phyloP scores from a whole-genome alignment of 2,329 filamentous ascomycete genomes.

The Leptographium flavum region DNA sequence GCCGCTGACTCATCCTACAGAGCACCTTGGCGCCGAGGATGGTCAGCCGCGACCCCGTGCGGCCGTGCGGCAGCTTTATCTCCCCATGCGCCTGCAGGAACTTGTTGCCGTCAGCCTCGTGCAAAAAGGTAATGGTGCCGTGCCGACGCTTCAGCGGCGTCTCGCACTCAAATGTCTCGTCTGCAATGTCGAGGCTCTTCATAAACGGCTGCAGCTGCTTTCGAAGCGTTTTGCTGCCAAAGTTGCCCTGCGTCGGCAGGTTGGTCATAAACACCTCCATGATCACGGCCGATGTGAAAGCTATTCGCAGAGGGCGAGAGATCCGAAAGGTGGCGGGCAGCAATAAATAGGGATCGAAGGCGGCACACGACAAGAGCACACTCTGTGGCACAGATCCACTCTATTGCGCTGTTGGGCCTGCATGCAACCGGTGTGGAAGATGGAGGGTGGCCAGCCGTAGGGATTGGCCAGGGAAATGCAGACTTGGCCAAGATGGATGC shows the following conservation, averaged over 20 bases:
- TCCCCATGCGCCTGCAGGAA: constrained; percentile 27
- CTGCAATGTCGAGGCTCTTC: constrained; percentile 22
- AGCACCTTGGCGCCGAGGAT: constrained; percentile 16
- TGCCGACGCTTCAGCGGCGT: constrained; percentile 22
- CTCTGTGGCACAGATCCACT: too few species aligned
- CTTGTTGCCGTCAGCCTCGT: constrained; percentile 20
- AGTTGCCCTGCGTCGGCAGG: constrained; percentile 21
- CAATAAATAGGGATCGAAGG: too few species aligned
- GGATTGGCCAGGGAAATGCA: too few species aligned
- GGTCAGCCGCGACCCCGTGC: constrained; percentile 12
- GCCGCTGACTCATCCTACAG: constrained; percentile 15
- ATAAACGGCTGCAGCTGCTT: constrained; percentile 26
- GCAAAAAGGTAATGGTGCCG: constrained; percentile 30
- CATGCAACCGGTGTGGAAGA: too few species aligned
- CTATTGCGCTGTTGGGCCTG: too few species aligned
- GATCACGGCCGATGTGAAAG: too few species aligned
- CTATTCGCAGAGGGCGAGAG: too few species aligned
- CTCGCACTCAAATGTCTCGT: constrained; percentile 24
- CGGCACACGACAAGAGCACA: too few species aligned
- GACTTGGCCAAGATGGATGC: too few species aligned
- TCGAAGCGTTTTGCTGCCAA: constrained; percentile 23
- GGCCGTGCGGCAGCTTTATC: background rate
- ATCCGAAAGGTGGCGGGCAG: too few species aligned
- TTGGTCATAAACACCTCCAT: constrained; percentile 34
- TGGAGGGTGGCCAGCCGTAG: too few species aligned